phyloP scores from a whole-genome alignment of 2,329 filamentous ascomycete genomes.

The Elsinoe ampelina region DNA sequence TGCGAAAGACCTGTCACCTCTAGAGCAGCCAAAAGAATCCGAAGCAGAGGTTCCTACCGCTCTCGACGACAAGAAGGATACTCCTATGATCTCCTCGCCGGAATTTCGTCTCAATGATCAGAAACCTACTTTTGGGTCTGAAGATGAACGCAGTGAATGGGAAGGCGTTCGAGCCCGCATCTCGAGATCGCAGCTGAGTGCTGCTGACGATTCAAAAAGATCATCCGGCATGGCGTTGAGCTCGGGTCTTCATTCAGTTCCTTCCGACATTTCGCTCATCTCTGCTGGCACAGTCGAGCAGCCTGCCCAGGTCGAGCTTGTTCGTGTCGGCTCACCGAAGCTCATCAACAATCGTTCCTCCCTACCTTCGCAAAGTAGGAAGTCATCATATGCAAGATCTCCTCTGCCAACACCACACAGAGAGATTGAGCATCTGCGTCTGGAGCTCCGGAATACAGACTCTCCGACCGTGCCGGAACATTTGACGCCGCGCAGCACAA shows the following conservation, averaged over 20 bases:
- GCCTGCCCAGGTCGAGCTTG: constrained; percentile 3
- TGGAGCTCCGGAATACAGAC: background rate
- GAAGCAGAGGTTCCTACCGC: background rate
- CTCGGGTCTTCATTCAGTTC: background rate
- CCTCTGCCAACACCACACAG: background rate
- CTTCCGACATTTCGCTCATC: background rate
- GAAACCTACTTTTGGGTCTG: background rate
- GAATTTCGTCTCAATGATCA: constrained; percentile 3
- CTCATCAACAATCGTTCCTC: constrained; percentile 6
- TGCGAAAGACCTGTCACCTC: background rate
- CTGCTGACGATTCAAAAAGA: background rate
- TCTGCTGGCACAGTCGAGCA: background rate
- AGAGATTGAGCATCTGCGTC: background rate
- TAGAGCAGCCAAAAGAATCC: background rate
- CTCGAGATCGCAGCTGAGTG: background rate
- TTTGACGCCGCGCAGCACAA: constrained; percentile 4
- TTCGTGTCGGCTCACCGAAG: constrained; percentile 6
- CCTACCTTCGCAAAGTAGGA: background rate
- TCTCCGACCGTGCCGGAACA: constrained; percentile 8
- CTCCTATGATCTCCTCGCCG: constrained; percentile 1
- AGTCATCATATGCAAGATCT: background rate
- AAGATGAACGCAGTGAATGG: constrained; percentile 2
- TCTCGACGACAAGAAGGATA: background rate
- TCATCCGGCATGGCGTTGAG: constrained; percentile 3
- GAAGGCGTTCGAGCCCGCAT: background rate